Evolutionary conservation across 441 rosid genomes (phyloP).

Genomic region (Jatropha podagrica): DNA sequence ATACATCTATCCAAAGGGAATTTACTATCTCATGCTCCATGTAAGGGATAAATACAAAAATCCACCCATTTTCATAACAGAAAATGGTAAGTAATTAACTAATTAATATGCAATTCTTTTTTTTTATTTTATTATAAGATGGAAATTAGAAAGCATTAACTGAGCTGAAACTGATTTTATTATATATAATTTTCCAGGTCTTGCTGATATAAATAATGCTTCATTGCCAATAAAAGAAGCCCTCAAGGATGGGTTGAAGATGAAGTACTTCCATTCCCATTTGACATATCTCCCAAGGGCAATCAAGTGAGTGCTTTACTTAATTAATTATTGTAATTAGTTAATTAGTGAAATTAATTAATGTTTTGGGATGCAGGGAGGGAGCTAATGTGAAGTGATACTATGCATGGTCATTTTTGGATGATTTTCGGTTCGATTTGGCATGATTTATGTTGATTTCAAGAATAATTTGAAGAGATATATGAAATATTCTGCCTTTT

Average conservation of each 20-base stretch:
- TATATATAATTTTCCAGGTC: constrained; percentile 23
- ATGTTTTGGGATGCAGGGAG: constrained; percentile 17
- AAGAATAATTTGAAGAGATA: constrained; percentile 41
- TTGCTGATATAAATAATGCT: constrained; percentile 34
- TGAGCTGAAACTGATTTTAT: neutral
- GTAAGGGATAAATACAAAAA: constrained; percentile 36
- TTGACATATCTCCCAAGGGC: constrained; percentile 29
- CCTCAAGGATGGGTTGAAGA: constrained; percentile 27
- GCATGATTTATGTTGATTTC: constrained; percentile 47
- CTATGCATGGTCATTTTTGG: constrained; percentile 45
- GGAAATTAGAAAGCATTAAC: too few relatives aligned
- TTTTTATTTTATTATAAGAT: neutral
- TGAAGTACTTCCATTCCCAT: constrained; percentile 26
- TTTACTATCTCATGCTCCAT: constrained; percentile 36
- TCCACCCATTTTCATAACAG: constrained; percentile 47
- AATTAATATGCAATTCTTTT: neutral
- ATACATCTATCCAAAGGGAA: constrained; percentile 43
- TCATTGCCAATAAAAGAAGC: constrained; percentile 31
- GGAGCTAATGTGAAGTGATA: constrained; percentile 54
- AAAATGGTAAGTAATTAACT: constrained; percentile 38
- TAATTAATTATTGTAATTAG: too few relatives aligned
- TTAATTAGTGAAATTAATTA: neutral
- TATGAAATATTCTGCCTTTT: constrained; percentile 45
- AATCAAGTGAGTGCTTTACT: constrained; percentile 25
- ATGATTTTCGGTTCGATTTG: constrained; percentile 48